Conservation (phyloP, 345 rosid species). For the Corchorus capsularis region DNA sequence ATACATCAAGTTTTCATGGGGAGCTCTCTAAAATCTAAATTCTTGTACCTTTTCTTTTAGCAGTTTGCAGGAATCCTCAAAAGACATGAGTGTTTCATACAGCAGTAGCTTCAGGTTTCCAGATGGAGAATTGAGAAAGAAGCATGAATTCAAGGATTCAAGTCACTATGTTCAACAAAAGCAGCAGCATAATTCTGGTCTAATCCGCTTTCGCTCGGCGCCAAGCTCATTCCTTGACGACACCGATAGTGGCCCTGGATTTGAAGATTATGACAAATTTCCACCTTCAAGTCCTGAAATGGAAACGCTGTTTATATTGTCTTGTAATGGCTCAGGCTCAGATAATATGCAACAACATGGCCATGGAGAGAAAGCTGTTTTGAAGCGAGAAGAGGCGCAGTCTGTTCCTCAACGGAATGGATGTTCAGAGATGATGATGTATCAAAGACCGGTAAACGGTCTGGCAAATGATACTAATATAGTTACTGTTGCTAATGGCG, state of each 20-base stretch:
- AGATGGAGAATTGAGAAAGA: constrained; percentile 44
- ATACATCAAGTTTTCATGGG: not conserved
- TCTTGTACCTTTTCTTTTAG: not conserved
- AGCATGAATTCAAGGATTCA: constrained; percentile 41
- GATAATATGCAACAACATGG: constrained; percentile 34
- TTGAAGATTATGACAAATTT: constrained; percentile 32
- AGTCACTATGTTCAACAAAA: constrained; percentile 19
- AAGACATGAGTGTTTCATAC: constrained; percentile 47
- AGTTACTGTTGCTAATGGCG: constrained; percentile 16
- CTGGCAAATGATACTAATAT: constrained; percentile 19
- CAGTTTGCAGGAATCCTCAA: constrained; percentile 21
- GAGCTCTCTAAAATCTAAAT: not conserved
- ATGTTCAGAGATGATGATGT: constrained; percentile 26
- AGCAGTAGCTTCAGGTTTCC: constrained; percentile 33
- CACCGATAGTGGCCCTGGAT: constrained; percentile 18
- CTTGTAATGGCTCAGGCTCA: constrained; percentile 29
- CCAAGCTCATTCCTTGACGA: constrained; percentile 45
- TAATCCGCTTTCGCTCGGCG: constrained; percentile 42
- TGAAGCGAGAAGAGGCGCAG: constrained; percentile 44
- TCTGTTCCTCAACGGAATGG: constrained; percentile 16
- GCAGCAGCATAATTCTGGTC: constrained; percentile 35
- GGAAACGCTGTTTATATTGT: constrained; percentile 37
- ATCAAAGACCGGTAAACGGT: constrained; percentile 22
- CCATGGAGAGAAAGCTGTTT: constrained; percentile 22
- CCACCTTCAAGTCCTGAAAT: constrained; percentile 52